Evolutionary conservation across 495 filamentous ascomycete species (phyloP), one percentile per base, ranked within the genome.

Genomic region (Niebla homalea): DNA sequence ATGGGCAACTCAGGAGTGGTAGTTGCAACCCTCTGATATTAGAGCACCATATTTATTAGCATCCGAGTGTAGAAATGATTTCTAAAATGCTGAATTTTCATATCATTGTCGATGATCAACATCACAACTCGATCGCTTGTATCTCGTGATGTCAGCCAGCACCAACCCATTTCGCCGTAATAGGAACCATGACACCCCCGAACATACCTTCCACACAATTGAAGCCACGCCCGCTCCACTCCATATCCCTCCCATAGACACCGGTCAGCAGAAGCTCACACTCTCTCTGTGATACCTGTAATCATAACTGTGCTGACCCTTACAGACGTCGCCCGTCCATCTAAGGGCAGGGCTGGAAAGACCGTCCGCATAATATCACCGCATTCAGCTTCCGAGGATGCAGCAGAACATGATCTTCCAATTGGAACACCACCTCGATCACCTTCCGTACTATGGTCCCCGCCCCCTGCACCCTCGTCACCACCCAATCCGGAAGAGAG

Each of bases 291-390:
- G 26, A 15, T 16, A 20, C 38, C 6, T 25, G 15, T 16, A 15
- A 43, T 14, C 8, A 5, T 16, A n/a, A 18, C 7, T 43, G 29
- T 14, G 25, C 38, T 21, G 29, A 29, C 20, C 25, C 19, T 22
- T n/a, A 8, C 20, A 60, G 58, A 54, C n/a, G 73, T 95, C 11
- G 89, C 92, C 52, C 72, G 70, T 16, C 81, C 83, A 41, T 88
- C 92, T 5, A 67, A 80, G 64, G 71, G 78, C 43, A 88, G 92
- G 76, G 92, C 71, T 38, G 69, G 78, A 48, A 88, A 93, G 75
- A 94, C 72, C 38, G 69, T 97, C 55, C 88, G 89, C 40, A 76
- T 99, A 60, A 89, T 97, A 22, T 61, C 58, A 10, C 58, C 58
- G 12, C 58, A 58, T 43, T 58, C 57, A 43, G 50, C 58, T 15